phyloP scores from a whole-genome alignment of 164 flowering plant genomes.

The Amborella trichopoda region DNA sequence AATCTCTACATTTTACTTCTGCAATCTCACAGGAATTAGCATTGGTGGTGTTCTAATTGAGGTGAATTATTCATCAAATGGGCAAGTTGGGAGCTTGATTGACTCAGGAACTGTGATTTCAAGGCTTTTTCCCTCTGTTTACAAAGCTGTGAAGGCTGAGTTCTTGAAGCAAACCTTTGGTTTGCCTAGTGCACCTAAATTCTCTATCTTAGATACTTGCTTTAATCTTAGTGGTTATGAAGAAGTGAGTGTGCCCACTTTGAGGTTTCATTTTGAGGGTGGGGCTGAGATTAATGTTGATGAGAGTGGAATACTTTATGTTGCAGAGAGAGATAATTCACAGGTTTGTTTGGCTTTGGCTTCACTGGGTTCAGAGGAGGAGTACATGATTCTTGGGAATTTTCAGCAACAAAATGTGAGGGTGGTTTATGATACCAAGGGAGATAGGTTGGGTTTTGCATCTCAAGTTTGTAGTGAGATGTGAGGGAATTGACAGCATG shows the following conservation, averaged over 20 bases:
- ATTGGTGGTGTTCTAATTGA: slow-evolving; percentile 55
- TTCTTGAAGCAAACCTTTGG: slow-evolving; percentile 61
- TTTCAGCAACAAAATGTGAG: slow-evolving; percentile 78
- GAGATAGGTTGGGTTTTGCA: slow-evolving; percentile 63
- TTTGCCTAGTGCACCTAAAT: slow-evolving; percentile 51
- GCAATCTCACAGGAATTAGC: slow-evolving; percentile 57
- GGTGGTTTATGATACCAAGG: slow-evolving; percentile 54
- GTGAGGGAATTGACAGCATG: no score
- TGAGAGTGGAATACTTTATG: slow-evolving; percentile 53
- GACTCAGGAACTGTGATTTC: slow-evolving; percentile 84
- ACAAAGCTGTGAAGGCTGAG: slow-evolving; percentile 42
- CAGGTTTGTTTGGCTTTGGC: slow-evolving; percentile 83
- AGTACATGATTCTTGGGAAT: slow-evolving; percentile 62
- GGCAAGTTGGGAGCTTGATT: slow-evolving; percentile 32
- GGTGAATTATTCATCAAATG: slow-evolving; percentile 4
- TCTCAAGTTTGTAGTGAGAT: slow-evolving; percentile 49
- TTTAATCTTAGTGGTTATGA: slow-evolving; percentile 48
- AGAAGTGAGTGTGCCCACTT: slow-evolving; percentile 54
- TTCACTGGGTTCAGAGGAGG: slow-evolving; percentile 56
- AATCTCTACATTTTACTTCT: slow-evolving; percentile 45
- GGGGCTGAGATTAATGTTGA: slow-evolving; percentile 35
- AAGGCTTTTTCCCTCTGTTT: slow-evolving; percentile 55
- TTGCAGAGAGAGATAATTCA: slow-evolving; percentile 59
- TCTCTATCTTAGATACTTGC: slow-evolving; percentile 72
- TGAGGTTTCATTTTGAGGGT: slow-evolving; percentile 40